Conservation (phyloP, 352 stramenopile species). For the Globisporangium alternatum region DNA sequence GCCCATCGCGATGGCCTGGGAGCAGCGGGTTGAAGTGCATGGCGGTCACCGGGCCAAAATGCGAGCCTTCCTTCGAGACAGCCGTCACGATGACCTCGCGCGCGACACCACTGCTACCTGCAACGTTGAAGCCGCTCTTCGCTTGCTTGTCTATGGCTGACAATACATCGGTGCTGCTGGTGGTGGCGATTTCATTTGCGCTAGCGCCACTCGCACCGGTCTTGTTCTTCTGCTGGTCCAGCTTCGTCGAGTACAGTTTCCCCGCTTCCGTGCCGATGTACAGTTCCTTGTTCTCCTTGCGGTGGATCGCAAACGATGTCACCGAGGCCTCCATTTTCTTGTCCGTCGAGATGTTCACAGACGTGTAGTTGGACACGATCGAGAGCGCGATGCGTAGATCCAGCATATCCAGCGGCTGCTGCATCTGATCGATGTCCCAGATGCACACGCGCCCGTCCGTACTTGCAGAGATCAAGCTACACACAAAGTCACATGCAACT, state of each 20-base stretch:
- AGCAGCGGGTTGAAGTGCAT: slow-evolving; percentile 85
- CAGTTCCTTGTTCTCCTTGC: slow-evolving; percentile 81
- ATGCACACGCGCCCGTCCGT: slow-evolving; percentile 85
- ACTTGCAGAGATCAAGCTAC: slow-evolving; percentile 79
- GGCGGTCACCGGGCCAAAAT: slow-evolving; percentile 81
- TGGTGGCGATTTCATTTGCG: slow-evolving; percentile 19
- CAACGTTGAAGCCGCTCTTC: slow-evolving; percentile 23
- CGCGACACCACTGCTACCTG: slow-evolving; percentile 13
- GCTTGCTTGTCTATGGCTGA: slow-evolving; percentile 37
- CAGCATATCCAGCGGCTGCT: slow-evolving; percentile 81
- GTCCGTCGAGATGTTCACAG: slow-evolving; percentile 53
- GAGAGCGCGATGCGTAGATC: slow-evolving; percentile 79
- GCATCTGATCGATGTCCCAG: slow-evolving; percentile 84
- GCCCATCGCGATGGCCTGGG: slow-evolving; percentile 61
- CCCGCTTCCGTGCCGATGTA: slow-evolving; percentile 84
- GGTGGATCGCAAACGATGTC: slow-evolving; percentile 77
- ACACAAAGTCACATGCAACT: not conserved
- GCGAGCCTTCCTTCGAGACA: slow-evolving; percentile 61
- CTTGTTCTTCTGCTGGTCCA: slow-evolving; percentile 78
- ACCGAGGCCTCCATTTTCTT: slow-evolving; percentile 87
- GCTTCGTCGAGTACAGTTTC: slow-evolving; percentile 72
- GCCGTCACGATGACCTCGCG: slow-evolving; percentile 72
- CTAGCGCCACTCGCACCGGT: slow-evolving; percentile 13
- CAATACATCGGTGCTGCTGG: slow-evolving; percentile 9
- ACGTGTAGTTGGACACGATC: slow-evolving; percentile 73